Base-by-base conservation (phyloP, 129 eudicot species). In the Smallanthus sonchifolius region DNA sequence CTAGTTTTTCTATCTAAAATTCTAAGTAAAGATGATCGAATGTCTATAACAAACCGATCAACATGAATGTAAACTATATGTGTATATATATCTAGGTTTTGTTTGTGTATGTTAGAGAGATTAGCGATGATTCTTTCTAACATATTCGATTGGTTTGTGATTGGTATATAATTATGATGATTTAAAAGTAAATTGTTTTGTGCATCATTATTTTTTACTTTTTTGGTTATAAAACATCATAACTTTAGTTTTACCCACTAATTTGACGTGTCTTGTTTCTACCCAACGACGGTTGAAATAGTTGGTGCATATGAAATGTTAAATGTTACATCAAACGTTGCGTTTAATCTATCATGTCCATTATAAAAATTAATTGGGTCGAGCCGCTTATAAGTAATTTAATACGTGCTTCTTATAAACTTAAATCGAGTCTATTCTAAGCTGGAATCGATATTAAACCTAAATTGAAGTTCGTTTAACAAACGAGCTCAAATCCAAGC, bases 101-200 rank as follows among this genome's bases (percentile, higher is more conserved):
- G 34, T 78, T 56, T 40, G 36, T 68, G 28, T 9, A 16, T 38
- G 35, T 24, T n/a, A 19, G n/a, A 28, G 5, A 47, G 32, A 36
- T 19, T 75, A 34, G 0, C 0, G 5, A 1, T 7, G 7, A 37
- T 17, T 19, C 20, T 9, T 59, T 77, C 20, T 47, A 47, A 32
- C 70, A 77, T 24, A 7, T 14, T 19, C 47, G 76, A 45, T 56
- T 38, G 65, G 42, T 47, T 47, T 63, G 63, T 78, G 36, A 61
- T 10, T 2, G n/a, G 17, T 76, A 35, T 65, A 16, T 36, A 64
- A n/a, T 64, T 54, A 67, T 17, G 39, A 16, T 40, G 38, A 74
- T 44, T 42, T 16, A 19, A 61, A 5, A 60, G 55, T 15, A 15
- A 9, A 65, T 20, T 15, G 8, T 37, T 44, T 13, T 19, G 8